Conservation (phyloP, 2,329 filamentous ascomycete genomes). For the Hirsutella rhossiliensis region DNA sequence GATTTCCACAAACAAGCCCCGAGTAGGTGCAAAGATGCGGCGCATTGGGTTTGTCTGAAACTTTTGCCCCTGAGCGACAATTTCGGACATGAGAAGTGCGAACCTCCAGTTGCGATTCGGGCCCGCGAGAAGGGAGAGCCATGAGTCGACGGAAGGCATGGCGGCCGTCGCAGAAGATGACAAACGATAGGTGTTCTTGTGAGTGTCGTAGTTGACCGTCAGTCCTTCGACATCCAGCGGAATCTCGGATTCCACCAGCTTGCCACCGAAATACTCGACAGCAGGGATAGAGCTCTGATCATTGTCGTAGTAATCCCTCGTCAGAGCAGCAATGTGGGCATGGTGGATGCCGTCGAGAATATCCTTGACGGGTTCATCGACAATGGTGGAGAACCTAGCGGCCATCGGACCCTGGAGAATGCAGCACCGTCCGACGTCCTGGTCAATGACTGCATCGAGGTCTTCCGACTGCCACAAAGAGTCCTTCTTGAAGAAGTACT, state of each 20-base stretch:
- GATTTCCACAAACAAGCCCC: conserved; percentile 85
- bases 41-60: conserved; percentile 96
- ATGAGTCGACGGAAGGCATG: conserved; percentile 69
- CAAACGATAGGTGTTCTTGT: conserved; percentile 76
- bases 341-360: conserved; percentile 88
- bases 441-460: conserved; percentile 84
- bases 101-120: conserved; percentile 84
- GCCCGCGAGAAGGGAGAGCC: conserved; percentile 82
- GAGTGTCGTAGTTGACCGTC: conserved; percentile 62
- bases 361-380: conserved; percentile 90
- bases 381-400: conserved; percentile 74
- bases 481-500: conserved; percentile 99
- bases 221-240: conserved; percentile 77
- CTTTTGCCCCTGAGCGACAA: conserved; percentile 88
- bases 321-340: conserved; percentile 70
- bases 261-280: conserved; percentile 92
- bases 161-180: conserved; percentile 61
- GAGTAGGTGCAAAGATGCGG: conserved; percentile 76
- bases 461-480: conserved; percentile 99
- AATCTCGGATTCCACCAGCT: conserved; percentile 59
- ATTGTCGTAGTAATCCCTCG: conserved; percentile 66
- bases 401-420: conserved; percentile 93
- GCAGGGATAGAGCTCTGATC: conserved; percentile 66
- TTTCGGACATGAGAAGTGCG: conserved; percentile 84
- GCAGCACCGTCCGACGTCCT: conserved; percentile 92